These are phyloP conservation scores for Chrysoporthe puriensis DNA, from an alignment of 2,329 filamentous ascomycete genomes.

Conservation along the genomic window DNA sequence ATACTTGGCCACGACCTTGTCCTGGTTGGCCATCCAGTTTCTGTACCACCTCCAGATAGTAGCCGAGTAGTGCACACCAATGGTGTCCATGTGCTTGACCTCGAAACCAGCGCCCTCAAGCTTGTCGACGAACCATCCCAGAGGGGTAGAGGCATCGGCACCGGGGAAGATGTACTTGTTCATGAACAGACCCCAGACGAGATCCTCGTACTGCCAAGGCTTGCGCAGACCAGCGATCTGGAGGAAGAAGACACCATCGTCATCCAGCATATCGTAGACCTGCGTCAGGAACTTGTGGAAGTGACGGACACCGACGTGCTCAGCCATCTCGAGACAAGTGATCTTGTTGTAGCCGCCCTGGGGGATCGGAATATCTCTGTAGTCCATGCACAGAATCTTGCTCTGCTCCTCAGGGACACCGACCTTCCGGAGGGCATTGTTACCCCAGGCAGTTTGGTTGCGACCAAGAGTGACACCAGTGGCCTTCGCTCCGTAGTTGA, in stretches of 20 bases:
- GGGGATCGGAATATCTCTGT: slow-evolving; percentile 87
- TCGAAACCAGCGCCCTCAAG: slow-evolving; percentile 89
- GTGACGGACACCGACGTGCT: slow-evolving; percentile 95
- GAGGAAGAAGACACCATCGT: slow-evolving; percentile 94
- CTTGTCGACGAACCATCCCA: slow-evolving; percentile 83
- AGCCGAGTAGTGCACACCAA: slow-evolving; percentile 95
- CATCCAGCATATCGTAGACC: slow-evolving; percentile 93
- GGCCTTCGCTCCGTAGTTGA: slow-evolving; percentile 82
- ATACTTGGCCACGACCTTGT: slow-evolving; percentile 94
- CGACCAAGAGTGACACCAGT: slow-evolving; percentile 92
- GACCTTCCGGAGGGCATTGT: slow-evolving; percentile 80
- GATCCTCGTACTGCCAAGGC: slow-evolving; percentile 96
- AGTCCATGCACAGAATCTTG: slow-evolving; percentile 93
- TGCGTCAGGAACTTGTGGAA: slow-evolving; percentile 81
- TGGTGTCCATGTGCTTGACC: slow-evolving; percentile 87
- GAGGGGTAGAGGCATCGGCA: slow-evolving; percentile 90
- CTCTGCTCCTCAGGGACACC: slow-evolving; percentile 87
- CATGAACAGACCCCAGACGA: slow-evolving; percentile 98
- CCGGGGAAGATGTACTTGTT: slow-evolving; percentile 99
- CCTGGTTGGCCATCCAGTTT: slow-evolving; percentile 94
- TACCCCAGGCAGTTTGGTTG: slow-evolving; percentile 97
- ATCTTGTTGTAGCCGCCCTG: slow-evolving; percentile 88
- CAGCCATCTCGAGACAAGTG: slow-evolving; percentile 96
- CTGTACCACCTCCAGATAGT: slow-evolving; percentile 98
- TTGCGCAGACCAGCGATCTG: slow-evolving; percentile 94